Conservation (phyloP, 2,329 filamentous ascomycete species). For the Aspergillus awamori region DNA sequence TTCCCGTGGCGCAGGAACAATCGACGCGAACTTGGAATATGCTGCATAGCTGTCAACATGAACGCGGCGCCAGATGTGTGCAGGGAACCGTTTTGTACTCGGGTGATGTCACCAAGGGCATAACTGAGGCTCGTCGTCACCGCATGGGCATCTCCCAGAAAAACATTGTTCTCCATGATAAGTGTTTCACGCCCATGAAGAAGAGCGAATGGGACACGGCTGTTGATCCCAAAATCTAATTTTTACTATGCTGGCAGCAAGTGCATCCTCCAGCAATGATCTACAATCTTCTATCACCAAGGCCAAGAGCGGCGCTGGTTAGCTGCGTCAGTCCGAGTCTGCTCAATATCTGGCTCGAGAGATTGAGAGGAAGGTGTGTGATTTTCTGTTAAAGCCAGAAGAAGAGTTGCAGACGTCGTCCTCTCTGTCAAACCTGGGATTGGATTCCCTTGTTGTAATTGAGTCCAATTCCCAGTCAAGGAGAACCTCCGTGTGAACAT, state of each 20-base stretch:
- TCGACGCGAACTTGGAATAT: not conserved
- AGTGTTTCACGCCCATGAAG: constrained; percentile 24
- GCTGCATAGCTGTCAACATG: constrained; percentile 6
- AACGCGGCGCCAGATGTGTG: constrained; percentile 2
- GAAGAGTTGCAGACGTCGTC: constrained; percentile 23
- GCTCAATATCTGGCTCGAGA: constrained; percentile 20
- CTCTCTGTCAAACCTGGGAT: constrained; percentile 25
- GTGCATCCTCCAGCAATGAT: not conserved
- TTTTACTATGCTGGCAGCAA: too few species aligned
- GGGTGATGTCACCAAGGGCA: constrained; percentile 12
- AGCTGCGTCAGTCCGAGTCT: not conserved
- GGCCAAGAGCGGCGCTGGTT: not conserved
- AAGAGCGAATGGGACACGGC: constrained; percentile 34
- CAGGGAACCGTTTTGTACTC: constrained; percentile 11
- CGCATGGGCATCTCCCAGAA: constrained; percentile 28
- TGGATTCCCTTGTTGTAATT: constrained; percentile 36
- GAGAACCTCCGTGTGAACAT: too few species aligned
- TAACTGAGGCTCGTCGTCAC: not conserved
- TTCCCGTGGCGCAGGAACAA: constrained; percentile 10
- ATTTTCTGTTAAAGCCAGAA: constrained; percentile 22
- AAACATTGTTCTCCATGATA: constrained; percentile 18
- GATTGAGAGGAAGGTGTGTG: constrained; percentile 25
- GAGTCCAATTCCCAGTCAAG: constrained; percentile 13
- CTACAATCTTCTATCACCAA: constrained; percentile 2
- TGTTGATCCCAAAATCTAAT: constrained; percentile 33